phyloP scores from a whole-genome alignment of 495 filamentous ascomycete species.

The Daldinia concentrica region DNA sequence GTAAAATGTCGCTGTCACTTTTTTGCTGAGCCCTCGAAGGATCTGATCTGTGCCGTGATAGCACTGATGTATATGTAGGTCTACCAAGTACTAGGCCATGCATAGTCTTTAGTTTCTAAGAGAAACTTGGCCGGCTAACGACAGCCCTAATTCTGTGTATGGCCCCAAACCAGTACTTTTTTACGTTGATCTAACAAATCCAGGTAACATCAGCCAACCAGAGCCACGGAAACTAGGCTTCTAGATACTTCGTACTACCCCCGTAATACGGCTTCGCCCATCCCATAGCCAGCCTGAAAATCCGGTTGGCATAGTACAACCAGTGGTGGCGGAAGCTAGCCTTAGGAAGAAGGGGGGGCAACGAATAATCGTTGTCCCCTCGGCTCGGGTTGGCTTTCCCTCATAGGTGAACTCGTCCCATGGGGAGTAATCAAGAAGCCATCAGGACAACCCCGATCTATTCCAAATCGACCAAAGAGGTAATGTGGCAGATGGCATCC shows the following conservation, averaged over 20 bases:
- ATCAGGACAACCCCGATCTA: not conserved
- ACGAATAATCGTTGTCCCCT: not conserved
- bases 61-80: not conserved
- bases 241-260: not conserved
- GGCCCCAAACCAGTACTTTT: not conserved
- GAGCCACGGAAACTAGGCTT: not conserved
- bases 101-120: no score
- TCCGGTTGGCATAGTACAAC: not conserved
- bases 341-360: not conserved
- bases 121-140: not conserved
- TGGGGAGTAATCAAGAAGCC: not conserved
- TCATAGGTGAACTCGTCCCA: not conserved
- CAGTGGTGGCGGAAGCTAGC: conserved; percentile 14
- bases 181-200: conserved; percentile 2
- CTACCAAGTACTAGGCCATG: not conserved
- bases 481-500: conserved; percentile 5
- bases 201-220: not conserved
- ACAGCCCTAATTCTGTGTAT: not conserved
- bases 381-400: not conserved
- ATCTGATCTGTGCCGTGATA: not conserved
- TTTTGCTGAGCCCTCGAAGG: not conserved
- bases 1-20: no score
- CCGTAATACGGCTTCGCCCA: not conserved
- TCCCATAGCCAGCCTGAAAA: not conserved
- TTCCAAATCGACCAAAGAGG: not conserved